These are phyloP conservation scores for Barnettozyma vustinii DNA, from an alignment of 805 yeast species.

Conservation along the genomic window DNA sequence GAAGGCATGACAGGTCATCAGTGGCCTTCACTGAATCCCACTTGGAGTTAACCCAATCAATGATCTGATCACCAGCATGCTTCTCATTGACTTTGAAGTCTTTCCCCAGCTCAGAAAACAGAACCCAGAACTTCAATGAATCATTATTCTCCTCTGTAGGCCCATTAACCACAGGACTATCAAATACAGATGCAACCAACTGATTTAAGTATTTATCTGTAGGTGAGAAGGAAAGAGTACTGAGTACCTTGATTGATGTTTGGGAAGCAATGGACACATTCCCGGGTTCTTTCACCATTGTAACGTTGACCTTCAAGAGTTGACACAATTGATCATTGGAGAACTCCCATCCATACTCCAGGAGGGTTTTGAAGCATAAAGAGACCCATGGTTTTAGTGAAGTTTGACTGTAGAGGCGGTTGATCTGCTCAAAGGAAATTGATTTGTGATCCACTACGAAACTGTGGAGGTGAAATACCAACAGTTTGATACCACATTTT, in stretches of 20 bases:
- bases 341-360: constrained; percentile 19
- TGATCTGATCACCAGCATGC: constrained; percentile 30
- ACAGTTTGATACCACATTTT: constrained; percentile 24
- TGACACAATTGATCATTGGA: constrained; percentile 15
- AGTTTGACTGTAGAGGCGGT: constrained; percentile 10
- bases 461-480: constrained; percentile 23
- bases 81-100: constrained; percentile 28
- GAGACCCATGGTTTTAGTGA: constrained; percentile 18
- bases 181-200: constrained; percentile 45
- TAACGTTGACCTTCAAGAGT: constrained; percentile 28
- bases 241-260: constrained; percentile 18
- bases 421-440: constrained; percentile 7
- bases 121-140: constrained; percentile 51
- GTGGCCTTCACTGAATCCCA: constrained; percentile 28
- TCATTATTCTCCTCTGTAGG: constrained; percentile 45
- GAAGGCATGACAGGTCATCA: constrained; percentile 18
- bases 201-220: constrained; percentile 38
- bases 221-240: constrained; percentile 5
- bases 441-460: constrained; percentile 1
- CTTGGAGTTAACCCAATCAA: constrained; percentile 47
- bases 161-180: constrained; percentile 55
- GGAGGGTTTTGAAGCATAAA: constrained; percentile 10
- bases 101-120: constrained; percentile 33
- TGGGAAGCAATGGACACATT: constrained; percentile 24
- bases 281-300: constrained; percentile 26